These are phyloP conservation scores for Penstemon davidsonii DNA, from an alignment of 257 asterid species.

Conservation along the genomic window DNA sequence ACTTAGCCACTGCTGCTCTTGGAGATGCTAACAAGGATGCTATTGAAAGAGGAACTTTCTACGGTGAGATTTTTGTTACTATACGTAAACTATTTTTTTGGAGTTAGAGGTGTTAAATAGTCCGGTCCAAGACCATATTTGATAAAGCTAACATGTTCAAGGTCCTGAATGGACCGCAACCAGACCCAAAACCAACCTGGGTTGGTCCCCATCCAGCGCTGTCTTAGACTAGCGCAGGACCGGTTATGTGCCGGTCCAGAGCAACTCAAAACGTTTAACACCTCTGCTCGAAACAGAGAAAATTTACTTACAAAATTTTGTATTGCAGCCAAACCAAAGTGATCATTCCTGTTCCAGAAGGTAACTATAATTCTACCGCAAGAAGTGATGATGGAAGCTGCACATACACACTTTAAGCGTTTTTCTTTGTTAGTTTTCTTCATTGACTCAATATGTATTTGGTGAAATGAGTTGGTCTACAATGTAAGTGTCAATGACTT, in stretches of 20 bases:
- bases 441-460: neutral
- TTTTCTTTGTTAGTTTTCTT: conserved; percentile 1
- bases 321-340: conserved; percentile 44
- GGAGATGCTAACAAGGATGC: conserved; percentile 68
- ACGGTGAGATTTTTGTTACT: conserved; percentile 19
- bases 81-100: too few relatives aligned
- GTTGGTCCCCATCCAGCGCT: neutral
- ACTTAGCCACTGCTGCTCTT: conserved; percentile 55
- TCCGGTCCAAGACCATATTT: too few relatives aligned
- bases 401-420: conserved; percentile 32
- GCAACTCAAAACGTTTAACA: neutral
- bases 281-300: neutral
- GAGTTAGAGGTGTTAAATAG: too few relatives aligned
- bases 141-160: neutral
- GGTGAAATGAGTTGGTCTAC: neutral
- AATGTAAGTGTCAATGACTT: neutral
- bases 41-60: conserved; percentile 46
- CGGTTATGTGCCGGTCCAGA: neutral
- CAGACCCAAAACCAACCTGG: too few relatives aligned
- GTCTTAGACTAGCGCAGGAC: too few relatives aligned
- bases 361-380: conserved; percentile 57
- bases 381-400: conserved; percentile 59
- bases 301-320: neutral
- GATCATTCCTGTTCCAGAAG: conserved; percentile 43
- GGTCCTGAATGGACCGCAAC: conserved; percentile 3